These are phyloP conservation scores for Pseudomicrostroma phylloplanum DNA, from an alignment of 1,284 basidiomycete genomes.

Conservation along the genomic window DNA sequence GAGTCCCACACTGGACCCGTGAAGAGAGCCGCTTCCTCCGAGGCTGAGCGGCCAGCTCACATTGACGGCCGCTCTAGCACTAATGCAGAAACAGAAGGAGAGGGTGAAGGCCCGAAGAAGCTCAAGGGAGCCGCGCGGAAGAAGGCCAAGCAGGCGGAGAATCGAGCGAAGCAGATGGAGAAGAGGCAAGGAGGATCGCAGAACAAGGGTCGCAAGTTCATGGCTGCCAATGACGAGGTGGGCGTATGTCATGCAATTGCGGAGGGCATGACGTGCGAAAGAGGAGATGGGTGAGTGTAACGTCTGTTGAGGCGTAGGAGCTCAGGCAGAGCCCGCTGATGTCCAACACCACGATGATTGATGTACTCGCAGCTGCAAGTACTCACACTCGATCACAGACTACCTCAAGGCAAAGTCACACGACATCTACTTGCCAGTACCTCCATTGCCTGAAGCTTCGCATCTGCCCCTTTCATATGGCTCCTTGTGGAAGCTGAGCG, in stretches of 20 bases:
- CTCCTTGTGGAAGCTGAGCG: conserved; percentile 10
- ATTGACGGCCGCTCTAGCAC: not conserved
- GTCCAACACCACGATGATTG: not conserved
- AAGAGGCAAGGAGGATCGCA: conserved; percentile 23
- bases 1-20: conserved; percentile 17
- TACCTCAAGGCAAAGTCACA: conserved; percentile 71
- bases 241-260: conserved; percentile 12
- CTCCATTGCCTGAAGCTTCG: conserved; percentile 21
- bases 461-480: conserved; percentile 2
- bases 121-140: conserved; percentile 28
- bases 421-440: conserved; percentile 63
- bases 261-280: conserved; percentile 3
- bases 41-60: not conserved
- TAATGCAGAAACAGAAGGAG: not conserved
- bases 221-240: conserved; percentile 11
- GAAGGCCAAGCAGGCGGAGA: conserved; percentile 1
- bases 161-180: not conserved
- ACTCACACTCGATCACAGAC: conserved; percentile 68
- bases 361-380: conserved; percentile 60
- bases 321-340: not conserved
- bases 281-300: not conserved
- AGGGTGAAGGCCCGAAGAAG: conserved; percentile 12
- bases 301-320: not conserved
- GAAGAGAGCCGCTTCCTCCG: not conserved
- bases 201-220: conserved; percentile 30